A percentile compares a stretch with the other conserved stretches of the same genome.
phyloP scores from a whole-genome alignment of 139 green algal species.

The Asterochloris sp. region DNA sequence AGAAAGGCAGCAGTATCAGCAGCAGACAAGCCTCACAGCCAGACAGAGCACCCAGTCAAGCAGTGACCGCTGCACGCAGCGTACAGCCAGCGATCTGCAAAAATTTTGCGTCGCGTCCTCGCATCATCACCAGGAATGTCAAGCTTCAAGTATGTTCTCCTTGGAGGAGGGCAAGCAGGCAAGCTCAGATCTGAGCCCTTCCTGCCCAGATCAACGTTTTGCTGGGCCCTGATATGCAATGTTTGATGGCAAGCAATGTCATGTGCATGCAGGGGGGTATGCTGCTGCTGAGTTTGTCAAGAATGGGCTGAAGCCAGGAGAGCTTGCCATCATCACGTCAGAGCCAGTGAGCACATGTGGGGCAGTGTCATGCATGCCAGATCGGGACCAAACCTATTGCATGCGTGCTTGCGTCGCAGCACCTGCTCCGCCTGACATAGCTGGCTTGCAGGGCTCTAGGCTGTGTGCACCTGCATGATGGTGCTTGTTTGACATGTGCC shows the following conservation, averaged over 20 bases:
- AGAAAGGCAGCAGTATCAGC: too few relatives aligned
- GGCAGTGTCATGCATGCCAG: not conserved
- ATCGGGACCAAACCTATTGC: not conserved
- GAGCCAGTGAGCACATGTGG: slow-evolving; percentile 52
- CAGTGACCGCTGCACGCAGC: too few relatives aligned
- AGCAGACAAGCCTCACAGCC: too few relatives aligned
- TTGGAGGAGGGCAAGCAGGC: slow-evolving; percentile 24
- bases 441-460: not conserved
- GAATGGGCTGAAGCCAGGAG: slow-evolving; percentile 29
- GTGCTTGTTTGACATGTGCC: not conserved
- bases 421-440: not conserved
- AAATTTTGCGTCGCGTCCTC: too few relatives aligned
- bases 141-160: slow-evolving; percentile 24
- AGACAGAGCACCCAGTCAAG: too few relatives aligned
- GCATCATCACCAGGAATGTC: too few relatives aligned
- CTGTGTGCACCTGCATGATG: not conserved
- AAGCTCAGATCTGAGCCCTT: not conserved
- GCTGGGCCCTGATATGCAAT: not conserved
- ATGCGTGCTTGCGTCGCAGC: not conserved
- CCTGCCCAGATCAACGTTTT: not conserved
- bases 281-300: slow-evolving; percentile 51
- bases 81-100: too few relatives aligned
- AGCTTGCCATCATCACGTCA: slow-evolving; percentile 70
- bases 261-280: slow-evolving; percentile 9
- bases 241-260: not conserved